Evolutionary conservation across 106 monocot species (phyloP), one percentile per base, ranked within the genome.

Genomic region (Dactylorhiza incarnata): DNA sequence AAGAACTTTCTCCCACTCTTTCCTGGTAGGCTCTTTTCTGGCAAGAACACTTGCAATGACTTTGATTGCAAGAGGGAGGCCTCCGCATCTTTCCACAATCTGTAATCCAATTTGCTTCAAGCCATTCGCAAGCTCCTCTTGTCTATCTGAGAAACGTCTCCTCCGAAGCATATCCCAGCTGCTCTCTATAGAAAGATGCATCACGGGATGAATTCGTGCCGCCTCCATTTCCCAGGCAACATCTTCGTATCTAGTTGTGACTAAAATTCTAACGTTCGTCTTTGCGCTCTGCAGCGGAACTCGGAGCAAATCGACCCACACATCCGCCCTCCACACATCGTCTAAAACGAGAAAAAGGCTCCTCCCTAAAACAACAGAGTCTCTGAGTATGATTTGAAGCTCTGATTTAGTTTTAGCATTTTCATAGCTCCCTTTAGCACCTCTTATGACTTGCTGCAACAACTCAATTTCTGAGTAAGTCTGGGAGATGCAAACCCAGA

Each of bases 1-100:
- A n/a, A n/a, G n/a, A n/a, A n/a, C n/a, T n/a, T n/a, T n/a, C n/a
- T n/a, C n/a, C n/a, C n/a, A n/a, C n/a, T n/a, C n/a, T n/a, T 12
- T 62, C 37, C 6, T 52, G 7, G 19, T 80, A n/a, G 9, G 45
- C 0, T 75, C 68, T 44, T 81, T 84, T 16, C 22, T 63, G 3
- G 20, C 65, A 15, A 87, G 65, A 47, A 87, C 79, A 1, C 84
- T 76, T 1, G 72, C 84, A 74, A 84, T 84, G 19, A 63, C 56
- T 26, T 81, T 87, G 45, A 84, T 82, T 11, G 84, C 87, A 26
- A 87, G 84, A 46, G 87, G 87, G 50, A 87, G 78, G 20, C 84
- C 73, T 45, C 68, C 50, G 47, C 87, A 87, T 82, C 79, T 84
- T 20, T 70, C 23, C 1, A 77, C 82, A 6, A 87, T 82, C 65